Conservation (phyloP, 2,329 filamentous ascomycete species). For the Aspergillus texensis region DNA sequence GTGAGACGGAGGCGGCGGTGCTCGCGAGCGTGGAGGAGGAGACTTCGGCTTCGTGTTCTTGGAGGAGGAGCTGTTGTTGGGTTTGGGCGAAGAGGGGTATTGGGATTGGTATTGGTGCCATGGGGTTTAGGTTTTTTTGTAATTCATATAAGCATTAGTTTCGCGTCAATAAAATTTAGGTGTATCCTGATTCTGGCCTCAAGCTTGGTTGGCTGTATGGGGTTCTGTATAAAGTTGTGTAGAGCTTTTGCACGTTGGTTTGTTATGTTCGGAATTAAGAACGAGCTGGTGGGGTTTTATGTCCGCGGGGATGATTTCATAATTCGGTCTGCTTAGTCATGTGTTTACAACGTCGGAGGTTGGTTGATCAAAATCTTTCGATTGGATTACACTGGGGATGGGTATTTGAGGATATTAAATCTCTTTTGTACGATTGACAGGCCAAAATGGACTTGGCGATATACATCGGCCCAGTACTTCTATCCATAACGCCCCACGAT, state of each 20-base stretch:
- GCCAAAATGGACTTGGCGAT: neutral
- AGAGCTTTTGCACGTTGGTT: neutral
- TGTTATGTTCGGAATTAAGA: constrained; percentile 3
- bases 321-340: neutral
- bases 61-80: constrained; percentile 45
- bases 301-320: constrained; percentile 1
- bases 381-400: neutral
- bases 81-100: constrained; percentile 46
- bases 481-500: neutral
- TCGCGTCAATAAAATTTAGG: neutral
- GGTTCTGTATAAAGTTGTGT: neutral
- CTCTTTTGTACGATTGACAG: neutral
- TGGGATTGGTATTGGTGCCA: constrained; percentile 28
- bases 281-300: constrained; percentile 1
- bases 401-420: neutral
- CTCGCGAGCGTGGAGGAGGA: constrained; percentile 46
- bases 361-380: neutral
- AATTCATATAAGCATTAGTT: neutral
- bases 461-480: neutral
- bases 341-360: neutral
- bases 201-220: neutral
- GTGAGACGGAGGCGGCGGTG: constrained; percentile 43
- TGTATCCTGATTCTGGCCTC: neutral
- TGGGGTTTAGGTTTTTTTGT: neutral
- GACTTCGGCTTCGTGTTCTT: constrained; percentile 49